Conservation (phyloP, 2,329 filamentous ascomycete genomes). For the Cladosporium austrohemisphaericum region DNA sequence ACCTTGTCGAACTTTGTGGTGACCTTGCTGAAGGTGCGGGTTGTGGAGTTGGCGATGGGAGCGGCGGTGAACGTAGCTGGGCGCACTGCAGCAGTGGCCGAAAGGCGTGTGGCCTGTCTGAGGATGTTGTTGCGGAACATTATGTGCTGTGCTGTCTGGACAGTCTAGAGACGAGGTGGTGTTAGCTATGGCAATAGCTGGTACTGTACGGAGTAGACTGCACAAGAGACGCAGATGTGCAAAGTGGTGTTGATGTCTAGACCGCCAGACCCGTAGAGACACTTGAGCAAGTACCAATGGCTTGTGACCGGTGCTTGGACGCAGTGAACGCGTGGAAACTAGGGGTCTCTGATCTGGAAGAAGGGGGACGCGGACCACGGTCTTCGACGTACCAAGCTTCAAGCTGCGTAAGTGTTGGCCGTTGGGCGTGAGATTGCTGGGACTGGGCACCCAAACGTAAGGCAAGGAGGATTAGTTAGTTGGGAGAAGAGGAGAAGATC, state of each 20-base stretch:
- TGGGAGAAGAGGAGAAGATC: neutral
- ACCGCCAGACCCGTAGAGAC: too few relatives aligned
- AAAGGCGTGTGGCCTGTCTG: conserved; percentile 26
- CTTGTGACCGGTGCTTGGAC: conserved; percentile 11
- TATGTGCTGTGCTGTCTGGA: neutral
- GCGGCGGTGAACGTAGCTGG: conserved; percentile 20
- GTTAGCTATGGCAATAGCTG: too few relatives aligned
- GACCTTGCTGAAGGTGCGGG: conserved; percentile 25
- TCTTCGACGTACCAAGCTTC: conserved; percentile 13
- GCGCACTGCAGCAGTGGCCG: conserved; percentile 25
- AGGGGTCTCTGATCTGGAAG: neutral
- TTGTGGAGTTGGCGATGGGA: conserved; percentile 18
- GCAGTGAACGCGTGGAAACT: conserved; percentile 1
- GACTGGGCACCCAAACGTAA: neutral
- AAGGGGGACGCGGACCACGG: neutral
- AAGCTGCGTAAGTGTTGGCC: conserved; percentile 2
- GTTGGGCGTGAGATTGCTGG: conserved; percentile 1
- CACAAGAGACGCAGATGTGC: too few relatives aligned
- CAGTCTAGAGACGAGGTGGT: neutral
- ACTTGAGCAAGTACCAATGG: conserved; percentile 1
- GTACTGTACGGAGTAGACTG: too few relatives aligned
- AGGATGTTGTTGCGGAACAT: conserved; percentile 34
- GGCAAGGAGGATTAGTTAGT: neutral
- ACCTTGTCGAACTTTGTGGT: conserved; percentile 22
- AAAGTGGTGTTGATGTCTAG: too few relatives aligned